Evolutionary conservation across 2,329 filamentous ascomycete genomes (phyloP).

Genomic region (Fusarium beomiforme): DNA sequence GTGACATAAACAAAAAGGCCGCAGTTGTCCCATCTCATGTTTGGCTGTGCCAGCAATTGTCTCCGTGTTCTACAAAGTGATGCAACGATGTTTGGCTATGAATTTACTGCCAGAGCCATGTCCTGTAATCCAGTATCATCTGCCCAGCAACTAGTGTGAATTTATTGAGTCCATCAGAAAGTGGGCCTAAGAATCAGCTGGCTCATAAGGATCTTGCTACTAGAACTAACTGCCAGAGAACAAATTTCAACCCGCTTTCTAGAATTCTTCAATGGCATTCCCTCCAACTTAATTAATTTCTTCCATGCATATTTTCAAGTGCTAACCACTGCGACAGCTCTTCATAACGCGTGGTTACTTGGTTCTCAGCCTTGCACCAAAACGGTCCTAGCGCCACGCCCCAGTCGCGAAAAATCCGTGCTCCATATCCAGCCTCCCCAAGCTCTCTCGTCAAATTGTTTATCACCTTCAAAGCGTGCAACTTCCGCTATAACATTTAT

Average conservation of each 20-base stretch:
- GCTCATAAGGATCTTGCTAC: not conserved
- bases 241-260: accelerated
- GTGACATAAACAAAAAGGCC: not conserved
- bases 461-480: constrained; percentile 38
- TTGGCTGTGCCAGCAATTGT: too few relatives aligned
- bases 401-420: constrained; percentile 53
- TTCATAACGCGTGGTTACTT: constrained; percentile 33
- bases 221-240: accelerated
- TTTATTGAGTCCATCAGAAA: not conserved
- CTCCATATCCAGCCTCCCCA: constrained; percentile 48
- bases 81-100: not conserved
- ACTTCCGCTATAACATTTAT: constrained; percentile 30
- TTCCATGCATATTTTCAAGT: not conserved
- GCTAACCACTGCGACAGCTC: not conserved
- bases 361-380: constrained; percentile 48
- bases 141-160: not conserved
- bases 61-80: too few relatives aligned
- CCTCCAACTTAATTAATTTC: not conserved
- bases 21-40: not conserved
- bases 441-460: constrained; percentile 47
- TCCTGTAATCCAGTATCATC: not conserved
- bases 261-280: not conserved
- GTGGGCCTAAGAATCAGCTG: not conserved
- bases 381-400: constrained; percentile 48
- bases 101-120: not conserved